Percentiles rank a stretch among this genome's conserved stretches.
phyloP scores from a whole-genome alignment of 176 grass and related monocot species.

The sorghum (Sorghum bicolor) region Sorghum_bicolor_NCBIv3 NC_012871.2:76079001-76079500 shows the following conservation, averaged over 20 bases:
- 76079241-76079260: background rate
- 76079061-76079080: slow-evolving; percentile 93
- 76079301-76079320: background rate
- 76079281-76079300: background rate
- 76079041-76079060: slow-evolving; percentile 58
- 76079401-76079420: background rate
- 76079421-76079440: background rate
- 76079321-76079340: background rate
- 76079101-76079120: slow-evolving; percentile 78
- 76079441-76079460: background rate
- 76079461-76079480: background rate
- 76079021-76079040: slow-evolving; percentile 26
- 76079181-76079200: slow-evolving; percentile 1
- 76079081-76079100: slow-evolving; percentile 82
- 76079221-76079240: background rate
- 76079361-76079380: background rate
- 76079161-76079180: background rate
- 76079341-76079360: background rate
- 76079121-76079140: slow-evolving; percentile 67
- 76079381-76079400: background rate
- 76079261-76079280: background rate
- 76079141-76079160: slow-evolving; percentile 63
- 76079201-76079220: background rate
- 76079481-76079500: slow-evolving; percentile 2
- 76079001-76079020: background rate